These are phyloP conservation scores for Cinnamomum micranthum DNA, from an alignment of 164 flowering plant genomes.

Conservation along the genomic window DNA sequence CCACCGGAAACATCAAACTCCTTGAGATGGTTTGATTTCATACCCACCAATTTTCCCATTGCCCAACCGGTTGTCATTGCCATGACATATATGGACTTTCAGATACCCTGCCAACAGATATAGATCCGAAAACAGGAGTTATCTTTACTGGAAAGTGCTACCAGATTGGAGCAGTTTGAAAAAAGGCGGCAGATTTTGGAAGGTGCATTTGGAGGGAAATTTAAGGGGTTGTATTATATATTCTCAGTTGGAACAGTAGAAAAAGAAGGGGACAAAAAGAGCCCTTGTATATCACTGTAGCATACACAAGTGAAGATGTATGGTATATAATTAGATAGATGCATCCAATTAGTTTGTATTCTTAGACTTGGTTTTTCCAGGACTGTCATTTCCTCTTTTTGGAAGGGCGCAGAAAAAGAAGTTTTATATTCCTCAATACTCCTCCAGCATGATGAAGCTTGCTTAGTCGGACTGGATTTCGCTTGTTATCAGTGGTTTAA, in stretches of 20 bases:
- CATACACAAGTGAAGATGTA: not conserved
- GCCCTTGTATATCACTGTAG: not conserved
- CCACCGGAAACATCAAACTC: slow-evolving; percentile 79
- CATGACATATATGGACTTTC: not conserved
- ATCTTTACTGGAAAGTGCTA: not conserved
- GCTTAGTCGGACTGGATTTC: too few relatives aligned
- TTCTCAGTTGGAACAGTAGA: not conserved
- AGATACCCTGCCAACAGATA: too few relatives aligned
- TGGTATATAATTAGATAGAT: not conserved
- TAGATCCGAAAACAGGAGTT: too few relatives aligned
- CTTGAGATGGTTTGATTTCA: slow-evolving; percentile 73
- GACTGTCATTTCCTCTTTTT: not conserved
- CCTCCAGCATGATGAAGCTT: too few relatives aligned
- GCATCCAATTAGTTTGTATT: not conserved
- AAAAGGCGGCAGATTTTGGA: not conserved
- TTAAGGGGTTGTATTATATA: not conserved
- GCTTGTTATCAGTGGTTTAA: too few relatives aligned
- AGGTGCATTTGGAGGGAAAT: not conserved
- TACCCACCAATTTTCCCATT: not conserved
- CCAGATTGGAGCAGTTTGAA: not conserved
- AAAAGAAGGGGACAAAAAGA: not conserved
- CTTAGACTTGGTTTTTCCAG: not conserved
- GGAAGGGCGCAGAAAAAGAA: too few relatives aligned
- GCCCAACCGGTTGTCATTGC: not conserved
- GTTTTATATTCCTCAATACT: too few relatives aligned